Base-by-base conservation (phyloP, 331 rosid species). In the Telfairia occidentalis region DNA sequence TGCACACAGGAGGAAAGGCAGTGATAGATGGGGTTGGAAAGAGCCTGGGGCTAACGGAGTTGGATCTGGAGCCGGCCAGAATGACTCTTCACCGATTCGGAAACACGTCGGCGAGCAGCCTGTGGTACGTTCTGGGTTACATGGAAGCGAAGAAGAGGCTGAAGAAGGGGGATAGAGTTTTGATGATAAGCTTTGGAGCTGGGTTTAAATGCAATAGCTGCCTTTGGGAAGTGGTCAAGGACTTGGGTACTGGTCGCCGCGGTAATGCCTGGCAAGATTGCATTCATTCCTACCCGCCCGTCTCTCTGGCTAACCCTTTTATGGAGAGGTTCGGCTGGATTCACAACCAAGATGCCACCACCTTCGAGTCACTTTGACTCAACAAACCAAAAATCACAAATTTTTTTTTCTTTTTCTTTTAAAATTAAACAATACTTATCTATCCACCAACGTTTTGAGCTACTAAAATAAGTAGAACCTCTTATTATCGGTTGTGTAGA, bases 11-110 rank as follows among this genome's bases (percentile, higher is more conserved):
- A 2, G 78, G 78, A 0, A 76, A 76, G 13, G 78, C 72, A n/a
- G 78, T 76, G 71, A 60, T 76, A 26, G 78, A 76, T 11, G 58
- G 71, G 2, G 57, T 76, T n/a, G 78, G 78, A 30, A 40, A 29
- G 58, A 60, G 55, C 45, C 71, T 76, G 6, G 26, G 16, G 28
- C 58, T 76, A 15, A 29, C 43, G 1, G 72, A 76, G 28, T 15
- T 43, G 6, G 58, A 57, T 13, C 30, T 60, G 0, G 78, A 76
- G 21, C 60, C 78, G 8, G 78, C 78, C 0, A 29, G 78, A 45
- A 76, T 76, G 78, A 76, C 71, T 2, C 58, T 76, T 24, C 78
- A 76, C 60, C 57, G 78, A 16, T 75, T 75, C 30, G 78, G 78
- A 0, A 75, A 75, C 78, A 75, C 78, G 0, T 75, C 78, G 1